Percentiles rank a stretch among this genome's conserved stretches.
These are phyloP conservation scores for Starmerella sp. DNA, from an alignment of 805 yeast species.

Conservation along the genomic window DNA sequence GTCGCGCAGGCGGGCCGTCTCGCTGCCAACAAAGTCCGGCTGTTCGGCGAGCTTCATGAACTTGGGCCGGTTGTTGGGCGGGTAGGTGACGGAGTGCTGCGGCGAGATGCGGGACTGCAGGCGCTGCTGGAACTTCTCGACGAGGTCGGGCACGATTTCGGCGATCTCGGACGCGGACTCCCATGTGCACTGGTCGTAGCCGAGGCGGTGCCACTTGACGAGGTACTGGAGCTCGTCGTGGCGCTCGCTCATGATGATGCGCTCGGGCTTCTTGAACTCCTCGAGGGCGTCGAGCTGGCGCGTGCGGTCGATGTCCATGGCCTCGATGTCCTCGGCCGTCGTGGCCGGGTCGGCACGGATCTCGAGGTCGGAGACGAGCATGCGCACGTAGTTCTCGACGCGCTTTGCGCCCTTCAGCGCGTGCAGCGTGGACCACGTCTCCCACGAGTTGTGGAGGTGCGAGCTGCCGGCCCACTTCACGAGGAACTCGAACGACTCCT, in stretches of 20 bases:
- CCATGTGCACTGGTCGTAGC: conserved; percentile 96
- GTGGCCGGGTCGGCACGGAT: conserved; percentile 69
- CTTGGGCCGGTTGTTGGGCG: conserved; percentile 57
- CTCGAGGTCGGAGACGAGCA: conserved; percentile 59
- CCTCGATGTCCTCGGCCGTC: conserved; percentile 84
- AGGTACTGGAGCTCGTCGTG: conserved; percentile 50
- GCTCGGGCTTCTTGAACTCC: conserved; percentile 77
- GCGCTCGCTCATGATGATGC: conserved; percentile 81
- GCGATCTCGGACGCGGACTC: conserved; percentile 86
- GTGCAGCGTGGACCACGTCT: conserved; percentile 41
- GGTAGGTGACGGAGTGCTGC: conserved; percentile 64
- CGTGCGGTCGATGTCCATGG: conserved; percentile 84
- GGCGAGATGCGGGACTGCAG: conserved; percentile 78
- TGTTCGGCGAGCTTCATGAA: conserved; percentile 80
- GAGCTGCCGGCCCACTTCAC: conserved; percentile 83
- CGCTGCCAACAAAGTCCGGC: conserved; percentile 81
- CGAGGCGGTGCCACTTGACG: conserved; percentile 87
- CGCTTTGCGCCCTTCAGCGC: conserved; percentile 65
- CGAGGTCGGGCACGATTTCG: conserved; percentile 69
- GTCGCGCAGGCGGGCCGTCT: conserved; percentile 58
- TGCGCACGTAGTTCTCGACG: conserved; percentile 79
- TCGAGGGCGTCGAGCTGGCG: conserved; percentile 70
- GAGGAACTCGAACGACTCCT: conserved; percentile 42
- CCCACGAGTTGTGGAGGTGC: conserved; percentile 95
- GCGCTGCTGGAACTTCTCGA: conserved; percentile 69